Evolutionary conservation across 139 green algal species (phyloP).

Genomic region (Deuterostichococcus epilithicus): DNA sequence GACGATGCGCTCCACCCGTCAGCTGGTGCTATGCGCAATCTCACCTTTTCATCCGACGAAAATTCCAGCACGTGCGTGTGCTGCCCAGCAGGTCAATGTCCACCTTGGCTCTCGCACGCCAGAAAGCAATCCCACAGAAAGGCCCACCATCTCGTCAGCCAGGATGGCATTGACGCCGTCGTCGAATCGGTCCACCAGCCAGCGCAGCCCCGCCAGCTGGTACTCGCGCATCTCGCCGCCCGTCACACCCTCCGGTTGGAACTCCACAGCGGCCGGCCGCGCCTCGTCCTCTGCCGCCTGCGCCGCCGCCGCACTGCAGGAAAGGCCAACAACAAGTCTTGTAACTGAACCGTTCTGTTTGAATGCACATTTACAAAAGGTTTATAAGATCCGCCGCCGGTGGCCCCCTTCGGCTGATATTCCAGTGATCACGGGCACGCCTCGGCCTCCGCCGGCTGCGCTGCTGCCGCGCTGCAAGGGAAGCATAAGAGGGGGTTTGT

Average conservation of each 20-base stretch:
- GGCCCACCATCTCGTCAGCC: slow-evolving; percentile 35
- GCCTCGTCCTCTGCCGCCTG: neutral
- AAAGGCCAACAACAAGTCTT: neutral
- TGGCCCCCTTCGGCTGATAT: too few species aligned
- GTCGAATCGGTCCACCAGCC: slow-evolving; percentile 44
- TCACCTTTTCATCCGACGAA: too few species aligned
- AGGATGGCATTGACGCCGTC: slow-evolving; percentile 57
- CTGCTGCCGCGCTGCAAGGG: too few species aligned
- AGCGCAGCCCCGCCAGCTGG: slow-evolving; percentile 58
- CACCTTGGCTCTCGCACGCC: neutral
- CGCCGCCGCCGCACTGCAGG: neutral
- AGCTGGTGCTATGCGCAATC: too few species aligned
- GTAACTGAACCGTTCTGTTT: neutral
- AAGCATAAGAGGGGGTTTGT: too few species aligned
- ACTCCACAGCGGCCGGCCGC: slow-evolving; percentile 9
- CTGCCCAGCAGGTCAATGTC: too few species aligned
- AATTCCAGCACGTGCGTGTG: neutral
- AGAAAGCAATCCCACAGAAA: neutral
- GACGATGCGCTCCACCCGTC: too few species aligned
- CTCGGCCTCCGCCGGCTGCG: too few species aligned
- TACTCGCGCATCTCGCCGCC: slow-evolving; percentile 64
- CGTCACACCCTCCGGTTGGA: slow-evolving; percentile 33
- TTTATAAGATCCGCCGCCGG: too few species aligned
- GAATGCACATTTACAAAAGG: slow-evolving; percentile 8
- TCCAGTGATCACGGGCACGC: too few species aligned